Conservation (phyloP, 2,329 filamentous ascomycete genomes). For the Arthrobotrys megalospora region DNA sequence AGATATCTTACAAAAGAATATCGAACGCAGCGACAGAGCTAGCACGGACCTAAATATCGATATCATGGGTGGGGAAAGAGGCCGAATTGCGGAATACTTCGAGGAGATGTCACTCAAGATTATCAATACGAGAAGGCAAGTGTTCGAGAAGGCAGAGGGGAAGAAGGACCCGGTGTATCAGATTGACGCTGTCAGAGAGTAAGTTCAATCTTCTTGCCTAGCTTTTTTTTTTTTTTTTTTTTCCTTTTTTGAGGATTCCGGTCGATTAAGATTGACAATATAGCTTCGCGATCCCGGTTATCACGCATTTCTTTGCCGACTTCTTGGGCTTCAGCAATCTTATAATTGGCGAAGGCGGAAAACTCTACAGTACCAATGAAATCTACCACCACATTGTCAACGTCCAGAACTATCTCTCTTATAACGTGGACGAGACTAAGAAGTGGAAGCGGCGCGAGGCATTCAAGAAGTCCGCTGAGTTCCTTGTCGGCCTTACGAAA, state of each 20-base stretch:
- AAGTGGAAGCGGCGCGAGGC: slow-evolving; percentile 62
- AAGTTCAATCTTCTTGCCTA: slow-evolving; percentile 7
- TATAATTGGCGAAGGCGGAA: slow-evolving; percentile 55
- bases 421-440: slow-evolving; percentile 64
- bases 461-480: slow-evolving; percentile 62
- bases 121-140: slow-evolving; percentile 44
- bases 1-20: slow-evolving; percentile 34
- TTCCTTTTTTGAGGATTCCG: not conserved
- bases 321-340: slow-evolving; percentile 63
- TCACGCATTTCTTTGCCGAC: slow-evolving; percentile 66
- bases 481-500: slow-evolving; percentile 60
- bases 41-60: slow-evolving; percentile 39
- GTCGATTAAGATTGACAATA: not conserved
- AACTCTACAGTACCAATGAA: slow-evolving; percentile 62
- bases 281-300: slow-evolving; percentile 64
- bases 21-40: slow-evolving; percentile 29
- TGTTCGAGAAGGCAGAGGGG: slow-evolving; percentile 18
- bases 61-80: slow-evolving; percentile 43
- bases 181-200: slow-evolving; percentile 64
- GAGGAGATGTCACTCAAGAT: slow-evolving; percentile 40
- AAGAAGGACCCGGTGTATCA: slow-evolving; percentile 60
- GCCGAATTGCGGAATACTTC: slow-evolving; percentile 36
- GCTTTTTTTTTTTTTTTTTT: not conserved
- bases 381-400: slow-evolving; percentile 65
- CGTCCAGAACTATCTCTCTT: slow-evolving; percentile 64